A percentile compares a stretch with the other conserved stretches of the same genome.
Conservation (phyloP, 2,329 filamentous ascomycete genomes). For the Nothophoma quercina region DNA sequence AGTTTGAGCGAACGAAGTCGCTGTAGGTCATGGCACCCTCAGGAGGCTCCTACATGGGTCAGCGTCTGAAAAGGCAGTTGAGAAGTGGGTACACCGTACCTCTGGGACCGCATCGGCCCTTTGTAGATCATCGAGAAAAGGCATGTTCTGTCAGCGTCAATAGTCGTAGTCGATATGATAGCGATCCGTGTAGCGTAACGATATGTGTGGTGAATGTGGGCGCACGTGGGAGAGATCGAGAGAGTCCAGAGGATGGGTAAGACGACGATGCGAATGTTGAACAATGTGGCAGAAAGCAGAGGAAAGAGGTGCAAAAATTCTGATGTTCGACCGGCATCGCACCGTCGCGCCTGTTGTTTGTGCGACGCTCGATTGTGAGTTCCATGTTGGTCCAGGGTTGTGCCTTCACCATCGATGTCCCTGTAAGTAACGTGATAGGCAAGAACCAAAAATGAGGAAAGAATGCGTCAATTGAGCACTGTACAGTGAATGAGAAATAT, state of each 20-base stretch:
- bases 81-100: neutral
- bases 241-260: too few species aligned
- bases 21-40: neutral
- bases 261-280: neutral
- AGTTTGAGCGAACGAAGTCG: neutral
- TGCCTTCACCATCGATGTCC: neutral
- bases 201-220: neutral
- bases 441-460: too few species aligned
- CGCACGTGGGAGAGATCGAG: too few species aligned
- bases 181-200: neutral
- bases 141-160: neutral
- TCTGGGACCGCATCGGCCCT: conserved; percentile 1
- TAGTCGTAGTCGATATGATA: neutral
- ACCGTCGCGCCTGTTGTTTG: conserved; percentile 1
- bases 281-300: neutral
- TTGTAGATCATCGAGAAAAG: neutral
- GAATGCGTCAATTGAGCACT: neutral
- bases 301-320: neutral
- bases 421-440: too few species aligned
- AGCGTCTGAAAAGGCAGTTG: neutral
- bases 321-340: neutral
- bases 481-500: neutral
- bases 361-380: neutral
- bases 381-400: neutral
- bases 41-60: neutral